Conservation (phyloP, 257 asterid genomes). For the Solanum ahanhuiri region DNA sequence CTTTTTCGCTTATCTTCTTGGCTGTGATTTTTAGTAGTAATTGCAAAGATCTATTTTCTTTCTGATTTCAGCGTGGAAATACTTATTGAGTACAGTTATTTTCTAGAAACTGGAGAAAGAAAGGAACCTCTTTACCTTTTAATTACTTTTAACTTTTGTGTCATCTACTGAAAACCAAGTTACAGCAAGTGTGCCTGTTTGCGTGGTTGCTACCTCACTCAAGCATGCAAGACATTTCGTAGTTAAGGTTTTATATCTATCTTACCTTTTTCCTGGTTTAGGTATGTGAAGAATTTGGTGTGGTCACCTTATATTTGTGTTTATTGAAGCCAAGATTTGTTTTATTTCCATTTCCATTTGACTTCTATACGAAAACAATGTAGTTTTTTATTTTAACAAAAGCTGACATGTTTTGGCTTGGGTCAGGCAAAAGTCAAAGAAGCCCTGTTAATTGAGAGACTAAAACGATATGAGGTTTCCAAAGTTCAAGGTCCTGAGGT, state of each 20-base stretch:
- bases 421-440: slow-evolving; percentile 77
- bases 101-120: background rate
- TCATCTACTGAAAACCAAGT: background rate
- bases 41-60: background rate
- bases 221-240: background rate
- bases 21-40: background rate
- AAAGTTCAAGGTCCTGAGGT: slow-evolving; percentile 81
- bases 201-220: background rate
- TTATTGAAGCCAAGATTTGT: background rate
- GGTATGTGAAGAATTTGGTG: background rate
- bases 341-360: background rate
- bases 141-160: background rate
- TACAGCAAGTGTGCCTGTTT: background rate
- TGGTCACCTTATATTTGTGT: background rate
- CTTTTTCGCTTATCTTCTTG: background rate
- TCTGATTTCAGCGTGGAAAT: background rate
- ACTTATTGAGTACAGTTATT: background rate
- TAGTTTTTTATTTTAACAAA: background rate
- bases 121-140: background rate
- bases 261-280: background rate
- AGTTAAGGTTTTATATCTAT: background rate
- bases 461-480: slow-evolving; percentile 74
- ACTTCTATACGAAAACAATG: background rate
- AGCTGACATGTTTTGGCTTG: background rate
- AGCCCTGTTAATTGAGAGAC: slow-evolving; percentile 62